Base-by-base conservation (phyloP, 768 basidiomycete genomes). In the Russula dissimulans region DNA sequence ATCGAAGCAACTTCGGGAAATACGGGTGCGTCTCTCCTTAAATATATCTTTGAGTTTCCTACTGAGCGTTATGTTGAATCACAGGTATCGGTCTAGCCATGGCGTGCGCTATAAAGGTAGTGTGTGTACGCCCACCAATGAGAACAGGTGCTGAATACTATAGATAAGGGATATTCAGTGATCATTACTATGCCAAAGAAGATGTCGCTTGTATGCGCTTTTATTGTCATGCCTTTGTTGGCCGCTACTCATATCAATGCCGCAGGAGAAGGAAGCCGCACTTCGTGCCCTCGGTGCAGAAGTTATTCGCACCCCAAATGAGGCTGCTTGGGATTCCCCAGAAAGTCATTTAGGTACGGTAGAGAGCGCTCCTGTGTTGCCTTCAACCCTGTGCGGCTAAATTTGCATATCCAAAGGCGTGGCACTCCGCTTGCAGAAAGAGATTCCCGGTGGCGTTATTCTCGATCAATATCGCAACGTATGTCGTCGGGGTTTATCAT, bases 1-100 rank as follows among this genome's bases (percentile, higher is more conserved):
- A 95, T 99, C 61, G 97, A 99, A 71, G 92, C 97, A 0, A 97
- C 91, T 9, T 91, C 90, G 11, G 93, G 93, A 22, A 95, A 97
- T 68, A 95, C 94, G n/a, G 94, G 93, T 91, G 67, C 47, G 80
- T 56, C 43, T 2, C 22, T 57, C 31, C 4, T 34, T 32, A 47
- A 32, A 10, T 36, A 43, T 1, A 14, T 46, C 17, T 22, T 22
- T 11, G 14, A 31, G 4, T 38, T 22, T 38, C 15, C 11, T 36
- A 11, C 42, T 5, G 15, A 22, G 1, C 29, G 15, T 5, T 18
- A 34, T 36, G 52, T 12, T 4, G 14, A 51, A 11, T 49, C 36
- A 36, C 57, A 65, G 64, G 94, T 5, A 95, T 99, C 62, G 97
- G 95, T 0, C 77, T 99, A 11, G 95, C 95, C 3, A 81, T 98